Evolutionary conservation across 2,329 filamentous ascomycete genomes (phyloP), one percentile per base, ranked within the genome.

Genomic region (Neocucurbitaria cava): DNA sequence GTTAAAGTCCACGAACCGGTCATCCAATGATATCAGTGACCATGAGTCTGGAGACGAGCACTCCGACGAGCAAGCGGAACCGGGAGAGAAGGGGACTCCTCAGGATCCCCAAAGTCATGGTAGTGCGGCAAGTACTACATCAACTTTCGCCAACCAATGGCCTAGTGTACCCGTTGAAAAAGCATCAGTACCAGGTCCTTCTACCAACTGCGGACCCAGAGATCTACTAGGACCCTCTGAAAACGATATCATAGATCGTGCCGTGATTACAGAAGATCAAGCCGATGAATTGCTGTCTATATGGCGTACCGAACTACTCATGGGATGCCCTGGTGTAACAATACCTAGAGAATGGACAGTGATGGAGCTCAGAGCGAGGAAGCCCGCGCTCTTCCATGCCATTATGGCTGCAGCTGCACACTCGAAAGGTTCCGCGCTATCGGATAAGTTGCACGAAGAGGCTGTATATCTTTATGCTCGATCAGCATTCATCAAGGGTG

Each of bases 331-430:
- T 18, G 68, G 67, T 4, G 69, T 73, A 13, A 62, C 62, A 3
- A 65, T 75, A 6, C 62, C 66, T 4, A 65, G 56, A 23, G 60
- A 73, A 17, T 74, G 71, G 66, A 70, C 69, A n/a, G 68, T 65
- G 3, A 47, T 63, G 15, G 59, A 73, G 10, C 55, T 75, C 4
- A 58, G 73, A 41, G 43, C 50, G 18, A 65, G 66, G 26, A 75
- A 74, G 36, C 71, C 72, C 13, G 69, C 69, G 9, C 54, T 75
- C 9, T 75, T 75, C 45, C 68, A 73, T 49, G 70, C 73, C 6
- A 65, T 75, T 8, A 74, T 75, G 72, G 71, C 72, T 3, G 73
- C 73, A 17, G 66, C 73, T 17, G 65, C 71, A n/a, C 71, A 72
- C 24, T 66, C 60, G 3, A 70, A 71, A 49, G 73, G 72, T 1